Evolutionary conservation across 2,329 filamentous ascomycete genomes (phyloP).

Genomic region (Claviceps sp.): DNA sequence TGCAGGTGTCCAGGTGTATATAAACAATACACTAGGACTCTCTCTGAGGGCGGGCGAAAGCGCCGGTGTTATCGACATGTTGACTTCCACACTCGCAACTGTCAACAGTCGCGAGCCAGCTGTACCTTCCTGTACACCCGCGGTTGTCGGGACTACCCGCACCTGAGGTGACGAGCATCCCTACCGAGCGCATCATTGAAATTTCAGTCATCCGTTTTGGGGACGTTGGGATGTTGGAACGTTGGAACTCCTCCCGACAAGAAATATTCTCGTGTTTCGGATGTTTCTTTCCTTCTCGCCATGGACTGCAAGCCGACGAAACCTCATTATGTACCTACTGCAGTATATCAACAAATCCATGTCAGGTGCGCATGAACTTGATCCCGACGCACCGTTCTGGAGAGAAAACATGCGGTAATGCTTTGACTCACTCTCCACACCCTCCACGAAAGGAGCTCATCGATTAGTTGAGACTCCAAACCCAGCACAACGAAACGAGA

Average conservation of each 20-base stretch:
- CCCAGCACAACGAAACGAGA: background rate
- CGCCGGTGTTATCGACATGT: background rate
- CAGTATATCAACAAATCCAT: slow-evolving; percentile 1
- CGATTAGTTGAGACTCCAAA: slow-evolving; percentile 1
- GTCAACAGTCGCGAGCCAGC: background rate
- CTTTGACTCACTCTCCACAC: background rate
- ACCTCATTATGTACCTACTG: background rate
- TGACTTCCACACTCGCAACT: background rate
- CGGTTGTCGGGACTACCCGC: background rate
- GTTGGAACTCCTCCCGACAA: background rate
- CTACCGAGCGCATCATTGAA: background rate
- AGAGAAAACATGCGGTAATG: background rate
- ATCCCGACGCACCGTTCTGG: background rate
- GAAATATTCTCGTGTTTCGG: background rate
- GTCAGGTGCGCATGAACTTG: background rate
- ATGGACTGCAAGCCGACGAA: background rate
- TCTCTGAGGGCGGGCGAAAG: background rate
- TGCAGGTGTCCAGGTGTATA: background rate
- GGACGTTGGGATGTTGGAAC: background rate
- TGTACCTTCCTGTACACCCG: background rate
- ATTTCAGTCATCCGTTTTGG: background rate
- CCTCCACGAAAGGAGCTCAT: background rate
- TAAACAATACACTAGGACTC: background rate
- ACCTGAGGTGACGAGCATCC: background rate
- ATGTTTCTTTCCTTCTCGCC: background rate